A percentile compares a stretch with the other conserved stretches of the same genome.
Conservation (phyloP, 106 monocot species). For the Dendrobium nobile region DNA sequence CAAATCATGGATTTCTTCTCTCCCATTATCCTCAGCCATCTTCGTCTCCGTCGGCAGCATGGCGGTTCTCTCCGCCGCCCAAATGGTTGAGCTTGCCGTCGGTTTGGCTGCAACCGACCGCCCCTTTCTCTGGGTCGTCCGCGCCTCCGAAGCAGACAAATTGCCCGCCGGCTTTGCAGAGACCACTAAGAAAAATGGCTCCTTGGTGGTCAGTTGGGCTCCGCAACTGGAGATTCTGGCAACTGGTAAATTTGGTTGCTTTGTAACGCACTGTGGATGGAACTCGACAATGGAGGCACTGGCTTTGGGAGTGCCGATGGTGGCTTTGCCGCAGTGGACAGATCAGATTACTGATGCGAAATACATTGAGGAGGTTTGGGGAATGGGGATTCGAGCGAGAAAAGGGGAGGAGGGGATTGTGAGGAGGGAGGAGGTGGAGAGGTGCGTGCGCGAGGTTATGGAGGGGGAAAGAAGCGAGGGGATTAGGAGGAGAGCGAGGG, state of each 20-base stretch:
- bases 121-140: conserved; percentile 21
- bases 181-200: background rate
- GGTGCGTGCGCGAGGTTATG: conserved; percentile 51
- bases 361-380: conserved; percentile 51
- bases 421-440: conserved; percentile 37
- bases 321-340: conserved; percentile 56
- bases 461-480: conserved; percentile 30
- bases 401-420: conserved; percentile 16
- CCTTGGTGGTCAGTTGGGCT: conserved; percentile 30
- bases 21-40: conserved; percentile 12
- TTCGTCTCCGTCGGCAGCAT: conserved; percentile 26
- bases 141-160: conserved; percentile 1
- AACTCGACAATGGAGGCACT: conserved; percentile 58
- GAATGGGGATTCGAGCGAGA: conserved; percentile 31
- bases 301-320: conserved; percentile 36
- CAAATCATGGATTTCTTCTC: conserved; percentile 23
- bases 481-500: conserved; percentile 32
- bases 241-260: conserved; percentile 43
- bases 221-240: conserved; percentile 37
- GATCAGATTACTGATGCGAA: conserved; percentile 62
- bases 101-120: conserved; percentile 2
- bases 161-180: conserved; percentile 18
- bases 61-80: background rate
- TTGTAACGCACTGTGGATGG: conserved; percentile 59
- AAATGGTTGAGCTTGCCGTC: conserved; percentile 13